These are phyloP conservation scores for Vigna hirtella DNA, from an alignment of 306 rosid genomes.

Conservation along the genomic window DNA sequence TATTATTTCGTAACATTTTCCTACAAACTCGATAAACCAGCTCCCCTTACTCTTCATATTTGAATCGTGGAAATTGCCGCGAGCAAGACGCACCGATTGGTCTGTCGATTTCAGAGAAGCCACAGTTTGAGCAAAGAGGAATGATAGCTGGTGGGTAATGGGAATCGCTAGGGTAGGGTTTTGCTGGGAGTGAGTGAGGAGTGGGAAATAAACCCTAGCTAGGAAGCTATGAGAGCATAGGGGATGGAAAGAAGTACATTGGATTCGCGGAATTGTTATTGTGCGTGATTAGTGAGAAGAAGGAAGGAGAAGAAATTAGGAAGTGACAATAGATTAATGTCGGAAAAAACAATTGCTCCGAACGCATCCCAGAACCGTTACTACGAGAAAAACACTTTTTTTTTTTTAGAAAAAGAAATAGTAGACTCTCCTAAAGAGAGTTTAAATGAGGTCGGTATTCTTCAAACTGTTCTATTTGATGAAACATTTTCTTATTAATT, in stretches of 20 bases:
- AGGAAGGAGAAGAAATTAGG: background rate
- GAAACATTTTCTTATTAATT: no score
- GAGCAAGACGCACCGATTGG: background rate
- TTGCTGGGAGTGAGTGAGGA: background rate
- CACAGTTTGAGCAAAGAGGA: background rate
- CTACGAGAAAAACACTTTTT: background rate
- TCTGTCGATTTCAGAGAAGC: background rate
- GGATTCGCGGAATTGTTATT: background rate
- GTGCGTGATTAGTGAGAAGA: slow-evolving; percentile 20
- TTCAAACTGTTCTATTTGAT: no score
- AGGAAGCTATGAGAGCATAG: background rate
- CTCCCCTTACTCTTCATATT: background rate
- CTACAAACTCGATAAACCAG: background rate
- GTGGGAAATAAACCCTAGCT: slow-evolving; percentile 37
- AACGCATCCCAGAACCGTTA: slow-evolving; percentile 5
- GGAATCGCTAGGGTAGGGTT: slow-evolving; percentile 35
- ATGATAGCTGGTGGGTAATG: background rate
- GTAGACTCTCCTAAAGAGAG: no score
- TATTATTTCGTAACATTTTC: slow-evolving; percentile 6
- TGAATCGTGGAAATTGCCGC: background rate
- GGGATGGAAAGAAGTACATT: background rate
- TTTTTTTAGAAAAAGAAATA: no score
- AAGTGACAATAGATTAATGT: slow-evolving; percentile 9
- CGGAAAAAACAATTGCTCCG: no score
- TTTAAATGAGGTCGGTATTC: no score